Evolutionary conservation across 495 filamentous ascomycete genomes (phyloP).

Genomic region (Aspergillus cristatus): DNA sequence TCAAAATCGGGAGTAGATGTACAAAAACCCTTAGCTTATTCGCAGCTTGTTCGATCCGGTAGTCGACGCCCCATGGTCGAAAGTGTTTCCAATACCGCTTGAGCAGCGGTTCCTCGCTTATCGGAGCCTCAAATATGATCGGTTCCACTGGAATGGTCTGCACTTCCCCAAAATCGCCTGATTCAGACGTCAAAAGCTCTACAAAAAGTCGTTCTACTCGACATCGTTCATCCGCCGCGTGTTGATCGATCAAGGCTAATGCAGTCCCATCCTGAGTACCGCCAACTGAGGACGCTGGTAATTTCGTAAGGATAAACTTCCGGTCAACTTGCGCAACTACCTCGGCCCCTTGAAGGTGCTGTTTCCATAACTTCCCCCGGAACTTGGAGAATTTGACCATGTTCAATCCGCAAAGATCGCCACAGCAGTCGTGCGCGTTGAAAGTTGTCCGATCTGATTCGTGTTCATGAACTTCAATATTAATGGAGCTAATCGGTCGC

Average conservation of each 20-base stretch:
- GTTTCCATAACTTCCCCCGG: constrained; percentile 55
- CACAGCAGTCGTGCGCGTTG: constrained; percentile 1
- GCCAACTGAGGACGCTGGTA: constrained; percentile 13
- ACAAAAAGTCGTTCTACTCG: constrained; percentile 62
- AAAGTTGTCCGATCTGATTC: background rate
- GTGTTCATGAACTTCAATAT: background rate
- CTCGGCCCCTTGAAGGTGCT: constrained; percentile 49
- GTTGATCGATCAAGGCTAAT: constrained; percentile 82
- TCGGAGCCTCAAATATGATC: constrained; percentile 51
- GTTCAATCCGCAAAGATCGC: constrained; percentile 7
- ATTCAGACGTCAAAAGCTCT: constrained; percentile 25
- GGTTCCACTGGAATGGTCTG: constrained; percentile 36
- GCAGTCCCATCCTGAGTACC: constrained; percentile 9
- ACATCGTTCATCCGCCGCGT: constrained; percentile 87
- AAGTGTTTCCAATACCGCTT: constrained; percentile 46
- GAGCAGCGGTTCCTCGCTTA: constrained; percentile 50
- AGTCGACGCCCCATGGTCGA: constrained; percentile 62
- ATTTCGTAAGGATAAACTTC: constrained; percentile 77
- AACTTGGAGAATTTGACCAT: constrained; percentile 19
- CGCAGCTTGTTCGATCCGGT: constrained; percentile 22
- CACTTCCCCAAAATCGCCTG: constrained; percentile 8
- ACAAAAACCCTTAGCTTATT: constrained; percentile 22
- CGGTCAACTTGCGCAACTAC: constrained; percentile 77
- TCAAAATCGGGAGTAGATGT: constrained; percentile 53
- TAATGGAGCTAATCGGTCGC: constrained; percentile 27